phyloP scores from a whole-genome alignment of 2,329 filamentous ascomycete species.

The Phyllosticta ampelicida region DNA sequence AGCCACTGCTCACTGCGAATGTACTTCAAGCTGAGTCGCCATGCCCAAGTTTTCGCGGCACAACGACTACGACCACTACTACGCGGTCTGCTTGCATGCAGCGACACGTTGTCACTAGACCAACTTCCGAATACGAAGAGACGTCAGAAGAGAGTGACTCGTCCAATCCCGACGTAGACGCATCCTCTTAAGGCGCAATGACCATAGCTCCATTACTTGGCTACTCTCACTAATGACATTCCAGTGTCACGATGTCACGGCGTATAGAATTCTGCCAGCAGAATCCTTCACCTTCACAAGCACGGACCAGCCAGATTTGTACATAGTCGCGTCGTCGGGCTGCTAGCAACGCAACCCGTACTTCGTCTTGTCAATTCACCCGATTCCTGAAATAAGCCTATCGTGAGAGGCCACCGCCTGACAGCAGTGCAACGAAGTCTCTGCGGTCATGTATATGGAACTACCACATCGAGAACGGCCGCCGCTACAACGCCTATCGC shows the following conservation, averaged over 20 bases:
- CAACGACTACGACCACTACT: background rate
- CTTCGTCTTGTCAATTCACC: too few species aligned
- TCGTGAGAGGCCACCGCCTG: too few species aligned
- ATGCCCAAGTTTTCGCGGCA: background rate
- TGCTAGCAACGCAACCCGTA: too few species aligned
- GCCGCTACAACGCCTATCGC: conserved; percentile 26
- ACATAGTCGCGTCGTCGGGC: too few species aligned
- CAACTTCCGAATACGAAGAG: background rate
- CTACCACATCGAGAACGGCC: conserved; percentile 7
- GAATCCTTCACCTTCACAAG: too few species aligned
- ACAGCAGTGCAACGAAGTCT: conserved; percentile 1
- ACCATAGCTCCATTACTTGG: background rate
- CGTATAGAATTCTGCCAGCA: too few species aligned
- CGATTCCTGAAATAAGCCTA: too few species aligned
- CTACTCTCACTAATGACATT: too few species aligned
- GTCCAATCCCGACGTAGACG: background rate
- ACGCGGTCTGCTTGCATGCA: background rate
- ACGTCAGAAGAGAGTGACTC: background rate
- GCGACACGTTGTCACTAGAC: background rate
- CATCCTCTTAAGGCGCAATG: background rate
- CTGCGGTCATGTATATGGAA: background rate
- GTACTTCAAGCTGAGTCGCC: background rate
- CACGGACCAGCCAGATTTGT: too few species aligned
- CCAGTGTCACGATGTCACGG: too few species aligned
- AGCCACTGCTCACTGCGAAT: background rate